Conservation (phyloP, 805 yeast species). For the Suhomyces emberorum region DNA sequence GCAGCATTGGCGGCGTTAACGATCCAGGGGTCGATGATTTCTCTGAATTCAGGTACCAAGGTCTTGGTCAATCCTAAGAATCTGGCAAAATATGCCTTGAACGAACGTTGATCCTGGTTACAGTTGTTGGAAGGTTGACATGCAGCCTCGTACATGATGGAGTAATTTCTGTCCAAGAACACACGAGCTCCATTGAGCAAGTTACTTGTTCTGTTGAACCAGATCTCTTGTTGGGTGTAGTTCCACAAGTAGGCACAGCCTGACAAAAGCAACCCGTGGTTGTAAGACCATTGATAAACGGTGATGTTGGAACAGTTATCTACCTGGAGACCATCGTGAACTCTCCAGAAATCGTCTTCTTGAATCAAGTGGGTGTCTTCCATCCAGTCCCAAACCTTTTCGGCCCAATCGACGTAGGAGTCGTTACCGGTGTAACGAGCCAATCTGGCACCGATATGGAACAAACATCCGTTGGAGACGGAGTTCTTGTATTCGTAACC, state of each 20-base stretch:
- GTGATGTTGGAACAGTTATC: conserved; percentile 62
- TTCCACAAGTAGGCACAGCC: conserved; percentile 83
- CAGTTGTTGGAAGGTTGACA: conserved; percentile 68
- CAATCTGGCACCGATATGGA: conserved; percentile 43
- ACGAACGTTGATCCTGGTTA: conserved; percentile 86
- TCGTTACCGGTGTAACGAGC: conserved; percentile 41
- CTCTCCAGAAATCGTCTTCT: conserved; percentile 43
- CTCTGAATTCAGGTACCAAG: conserved; percentile 59
- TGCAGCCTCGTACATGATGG: conserved; percentile 74
- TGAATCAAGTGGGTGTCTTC: conserved; percentile 39
- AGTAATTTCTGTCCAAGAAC: conserved; percentile 42
- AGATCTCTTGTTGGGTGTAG: conserved; percentile 58
- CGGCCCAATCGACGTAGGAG: conserved; percentile 40
- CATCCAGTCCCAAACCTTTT: conserved; percentile 46
- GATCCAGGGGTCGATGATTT: conserved; percentile 44
- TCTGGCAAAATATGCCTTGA: conserved; percentile 79
- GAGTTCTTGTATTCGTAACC: conserved; percentile 46
- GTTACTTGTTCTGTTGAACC: conserved; percentile 61
- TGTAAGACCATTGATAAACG: conserved; percentile 77
- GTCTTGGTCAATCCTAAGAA: conserved; percentile 72
- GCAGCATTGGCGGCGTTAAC: conserved; percentile 42
- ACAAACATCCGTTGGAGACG: conserved; percentile 43
- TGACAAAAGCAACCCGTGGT: conserved; percentile 72
- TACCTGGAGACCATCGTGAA: conserved; percentile 72
- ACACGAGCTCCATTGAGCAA: conserved; percentile 54